Evolutionary conservation across 768 basidiomycete species (phyloP), one percentile per base, ranked within the genome.

Genomic region (Tricholoma furcatifolium): DNA sequence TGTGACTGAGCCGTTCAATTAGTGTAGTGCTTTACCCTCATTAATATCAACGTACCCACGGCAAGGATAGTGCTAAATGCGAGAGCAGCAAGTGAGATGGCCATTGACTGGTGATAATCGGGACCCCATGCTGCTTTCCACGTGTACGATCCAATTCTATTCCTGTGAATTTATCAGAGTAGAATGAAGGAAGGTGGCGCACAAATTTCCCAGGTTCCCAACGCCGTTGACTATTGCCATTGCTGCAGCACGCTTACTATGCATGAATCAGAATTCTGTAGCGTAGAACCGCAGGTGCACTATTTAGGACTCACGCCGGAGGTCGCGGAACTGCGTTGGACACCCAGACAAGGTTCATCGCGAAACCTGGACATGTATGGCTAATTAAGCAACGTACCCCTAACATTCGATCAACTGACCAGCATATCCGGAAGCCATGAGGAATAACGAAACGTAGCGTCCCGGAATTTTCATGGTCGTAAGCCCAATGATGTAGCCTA

Each of bases 101-200:
- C 70, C 81, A 86, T 82, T 0, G 82, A 82, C 39, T 72, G 83
- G 43, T 83, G 83, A 59, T 86, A 87, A 54, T 74, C 58, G 0
- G 85, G 84, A 7, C 81, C 73, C 83, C 84, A 87, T n/a, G 63
- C 61, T 3, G 78, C 61, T 58, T 80, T 80, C 85, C 85, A 87
- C 0, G 77, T 74, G 59, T 78, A 85, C 0, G 83, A 83, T 2
- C 81, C 79, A 58, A 82, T 80, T 3, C 84, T 85, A 9, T 38
- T 14, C 18, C 20, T 11, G 9, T 18, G 8, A 15, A 20, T 20
- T 30, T 15, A 38, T 24, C 2, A 46, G 20, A 30, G 38, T 23
- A 3, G 34, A 44, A 21, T 39, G 23, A n/a, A 42, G 27, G 23
- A 43, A 9, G 0, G 30, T 8, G 11, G 17, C 79, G n/a, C 62